Conservation (phyloP, 805 yeast species). For the Wickerhamomyces chaumierensis region DNA sequence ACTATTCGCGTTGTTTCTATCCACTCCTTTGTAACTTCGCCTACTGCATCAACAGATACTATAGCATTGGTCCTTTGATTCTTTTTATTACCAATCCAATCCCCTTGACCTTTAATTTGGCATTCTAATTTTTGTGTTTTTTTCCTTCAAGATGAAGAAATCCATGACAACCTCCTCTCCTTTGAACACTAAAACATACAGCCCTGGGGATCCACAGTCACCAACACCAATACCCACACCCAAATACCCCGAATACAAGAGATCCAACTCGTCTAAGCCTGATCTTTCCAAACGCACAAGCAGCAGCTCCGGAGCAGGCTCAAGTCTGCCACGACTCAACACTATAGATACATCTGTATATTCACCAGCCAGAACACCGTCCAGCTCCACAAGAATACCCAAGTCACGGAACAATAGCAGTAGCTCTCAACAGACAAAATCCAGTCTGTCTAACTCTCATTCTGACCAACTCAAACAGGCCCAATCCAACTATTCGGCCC, state of each 20-base stretch:
- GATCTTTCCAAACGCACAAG: slow-evolving; percentile 5
- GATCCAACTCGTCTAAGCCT: slow-evolving; percentile 1
- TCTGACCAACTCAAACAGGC: slow-evolving; percentile 9
- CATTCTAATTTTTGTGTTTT: too few species aligned
- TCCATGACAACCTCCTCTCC: background rate
- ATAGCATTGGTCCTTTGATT: too few species aligned
- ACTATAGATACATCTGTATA: slow-evolving; percentile 5
- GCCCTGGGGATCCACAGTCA: background rate
- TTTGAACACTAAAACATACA: background rate
- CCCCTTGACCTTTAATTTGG: too few species aligned
- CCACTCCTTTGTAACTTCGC: too few species aligned
- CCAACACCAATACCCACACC: background rate
- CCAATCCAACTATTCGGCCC: slow-evolving; percentile 27
- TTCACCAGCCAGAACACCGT: slow-evolving; percentile 17
- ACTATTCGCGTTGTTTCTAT: too few species aligned
- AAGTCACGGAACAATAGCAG: slow-evolving; percentile 14
- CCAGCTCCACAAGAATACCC: slow-evolving; percentile 9
- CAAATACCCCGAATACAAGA: background rate
- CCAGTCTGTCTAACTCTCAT: background rate
- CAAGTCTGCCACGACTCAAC: slow-evolving; percentile 3
- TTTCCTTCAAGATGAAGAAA: background rate
- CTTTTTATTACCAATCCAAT: too few species aligned
- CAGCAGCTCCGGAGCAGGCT: background rate
- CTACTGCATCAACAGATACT: too few species aligned
- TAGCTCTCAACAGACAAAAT: slow-evolving; percentile 3